Evolutionary conservation across 345 rosid genomes (phyloP).

Genomic region (Melaleuca alternifolia): DNA sequence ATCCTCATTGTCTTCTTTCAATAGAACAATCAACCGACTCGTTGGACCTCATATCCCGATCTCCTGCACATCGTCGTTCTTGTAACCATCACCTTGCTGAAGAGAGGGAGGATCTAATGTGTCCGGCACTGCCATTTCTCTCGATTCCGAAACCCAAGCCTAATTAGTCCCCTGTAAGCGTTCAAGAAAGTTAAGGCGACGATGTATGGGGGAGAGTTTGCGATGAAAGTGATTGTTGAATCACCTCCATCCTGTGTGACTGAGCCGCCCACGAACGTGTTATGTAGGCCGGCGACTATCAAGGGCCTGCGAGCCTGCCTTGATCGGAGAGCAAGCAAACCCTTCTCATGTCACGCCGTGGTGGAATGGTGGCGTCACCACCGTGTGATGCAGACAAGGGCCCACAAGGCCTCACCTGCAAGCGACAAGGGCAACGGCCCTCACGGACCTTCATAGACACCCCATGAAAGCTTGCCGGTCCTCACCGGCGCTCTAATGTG

Average conservation of each 20-base stretch:
- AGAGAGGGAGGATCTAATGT: too few species aligned
- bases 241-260: not conserved
- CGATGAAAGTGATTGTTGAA: not conserved
- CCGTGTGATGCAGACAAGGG: not conserved
- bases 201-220: not conserved
- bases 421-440: not conserved
- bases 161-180: not conserved
- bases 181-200: not conserved
- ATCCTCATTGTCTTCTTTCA: not conserved
- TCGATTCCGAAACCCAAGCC: too few species aligned
- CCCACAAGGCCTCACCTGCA: not conserved
- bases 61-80: conserved; percentile 43
- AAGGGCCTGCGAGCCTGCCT: not conserved
- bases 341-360: not conserved
- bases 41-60: conserved; percentile 27
- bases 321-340: not conserved
- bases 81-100: conserved; percentile 24
- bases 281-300: not conserved
- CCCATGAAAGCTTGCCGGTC: not conserved
- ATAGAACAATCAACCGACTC: conserved; percentile 20
- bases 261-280: not conserved
- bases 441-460: not conserved
- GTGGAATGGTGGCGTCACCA: not conserved
- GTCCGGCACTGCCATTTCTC: too few species aligned
- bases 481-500: too few species aligned